Conservation (phyloP, 768 basidiomycete genomes). For the Lactarius deliciosus region DNA sequence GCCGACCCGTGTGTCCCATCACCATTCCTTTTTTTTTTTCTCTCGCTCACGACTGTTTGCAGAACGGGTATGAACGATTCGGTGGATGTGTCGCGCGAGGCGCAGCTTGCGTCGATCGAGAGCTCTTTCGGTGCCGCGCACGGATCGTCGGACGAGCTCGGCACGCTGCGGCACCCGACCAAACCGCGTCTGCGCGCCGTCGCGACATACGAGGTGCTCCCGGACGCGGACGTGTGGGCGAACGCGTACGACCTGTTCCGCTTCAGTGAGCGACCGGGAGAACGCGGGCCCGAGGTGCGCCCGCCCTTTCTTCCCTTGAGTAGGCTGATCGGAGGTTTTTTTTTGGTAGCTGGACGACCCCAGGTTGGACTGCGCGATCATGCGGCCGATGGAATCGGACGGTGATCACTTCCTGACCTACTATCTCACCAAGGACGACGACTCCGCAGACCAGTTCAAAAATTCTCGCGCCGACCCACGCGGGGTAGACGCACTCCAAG, state of each 20-base stretch:
- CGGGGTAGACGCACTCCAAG: constrained; percentile 47
- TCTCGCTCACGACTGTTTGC: neutral
- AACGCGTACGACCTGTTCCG: constrained; percentile 87
- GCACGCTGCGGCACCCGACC: constrained; percentile 68
- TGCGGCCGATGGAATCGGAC: constrained; percentile 85
- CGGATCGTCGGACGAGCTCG: constrained; percentile 54
- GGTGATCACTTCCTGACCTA: constrained; percentile 87
- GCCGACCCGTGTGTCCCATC: constrained; percentile 58
- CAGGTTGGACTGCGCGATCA: constrained; percentile 78
- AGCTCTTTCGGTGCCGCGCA: constrained; percentile 67
- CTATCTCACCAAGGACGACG: constrained; percentile 77
- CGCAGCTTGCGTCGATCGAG: constrained; percentile 78
- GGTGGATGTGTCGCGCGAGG: constrained; percentile 70
- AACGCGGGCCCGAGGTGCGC: constrained; percentile 61
- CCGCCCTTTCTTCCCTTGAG: constrained; percentile 30
- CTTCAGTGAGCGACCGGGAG: constrained; percentile 86
- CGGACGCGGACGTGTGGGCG: constrained; percentile 84
- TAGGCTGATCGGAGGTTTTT: neutral
- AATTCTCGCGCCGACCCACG: constrained; percentile 45
- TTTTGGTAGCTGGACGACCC: constrained; percentile 66
- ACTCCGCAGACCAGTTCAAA: constrained; percentile 66
- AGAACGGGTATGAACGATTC: constrained; percentile 45
- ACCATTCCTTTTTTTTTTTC: neutral
- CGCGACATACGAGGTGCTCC: constrained; percentile 80
- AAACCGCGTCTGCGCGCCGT: constrained; percentile 73